Evolutionary conservation across 2,329 filamentous ascomycete genomes (phyloP).

Genomic region (Chrysoporthe cubensis): DNA sequence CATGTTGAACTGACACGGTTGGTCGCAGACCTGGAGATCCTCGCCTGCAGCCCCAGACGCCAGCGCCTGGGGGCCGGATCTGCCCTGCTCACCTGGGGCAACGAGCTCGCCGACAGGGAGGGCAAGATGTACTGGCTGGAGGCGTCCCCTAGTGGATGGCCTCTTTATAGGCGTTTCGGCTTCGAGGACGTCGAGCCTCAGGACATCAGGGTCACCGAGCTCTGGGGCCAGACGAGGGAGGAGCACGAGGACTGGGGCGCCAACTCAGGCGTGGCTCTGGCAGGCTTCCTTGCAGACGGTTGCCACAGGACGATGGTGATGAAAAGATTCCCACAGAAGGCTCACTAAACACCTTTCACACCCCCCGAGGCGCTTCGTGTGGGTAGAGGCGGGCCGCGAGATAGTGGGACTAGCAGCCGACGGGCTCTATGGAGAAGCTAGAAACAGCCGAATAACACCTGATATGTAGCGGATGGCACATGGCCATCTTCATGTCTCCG

Average conservation of each 20-base stretch:
- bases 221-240: conserved; percentile 19
- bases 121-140: conserved; percentile 34
- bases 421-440: not conserved
- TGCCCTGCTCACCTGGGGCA: conserved; percentile 35
- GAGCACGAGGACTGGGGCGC: conserved; percentile 35
- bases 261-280: conserved; percentile 30
- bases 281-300: conserved; percentile 32
- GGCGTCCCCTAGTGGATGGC: conserved; percentile 36
- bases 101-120: conserved; percentile 35
- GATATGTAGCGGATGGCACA: not conserved
- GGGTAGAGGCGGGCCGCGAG: too few relatives aligned
- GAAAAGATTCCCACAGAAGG: conserved; percentile 30
- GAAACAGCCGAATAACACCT: not conserved
- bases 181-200: conserved; percentile 35
- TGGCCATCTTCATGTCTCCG: not conserved
- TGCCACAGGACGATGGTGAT: conserved; percentile 34
- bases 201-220: conserved; percentile 29
- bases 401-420: too few relatives aligned
- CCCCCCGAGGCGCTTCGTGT: not conserved
- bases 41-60: conserved; percentile 32
- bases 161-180: conserved; percentile 35
- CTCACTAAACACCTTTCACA: not conserved
- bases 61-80: conserved; percentile 36
- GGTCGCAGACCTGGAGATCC: conserved; percentile 30
- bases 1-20: not conserved